Conservation (phyloP, 2,329 filamentous ascomycete species). For the Epichloe aotearoae region DNA sequence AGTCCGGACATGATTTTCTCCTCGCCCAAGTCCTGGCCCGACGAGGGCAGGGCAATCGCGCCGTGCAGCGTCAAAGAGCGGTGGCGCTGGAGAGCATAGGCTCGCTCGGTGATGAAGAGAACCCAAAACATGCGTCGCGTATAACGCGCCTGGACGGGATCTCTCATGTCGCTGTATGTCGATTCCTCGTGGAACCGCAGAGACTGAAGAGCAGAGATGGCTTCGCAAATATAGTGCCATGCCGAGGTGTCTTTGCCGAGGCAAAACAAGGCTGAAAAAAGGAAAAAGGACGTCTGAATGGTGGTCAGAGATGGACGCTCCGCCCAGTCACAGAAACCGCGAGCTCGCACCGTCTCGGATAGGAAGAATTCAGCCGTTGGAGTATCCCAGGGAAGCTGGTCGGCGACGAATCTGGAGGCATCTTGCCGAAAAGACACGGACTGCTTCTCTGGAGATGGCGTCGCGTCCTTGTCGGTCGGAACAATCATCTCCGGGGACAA, state of each 20-base stretch:
- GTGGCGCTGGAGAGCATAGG: conserved; percentile 19
- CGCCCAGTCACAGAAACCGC: conserved; percentile 12
- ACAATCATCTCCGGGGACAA: conserved; percentile 16
- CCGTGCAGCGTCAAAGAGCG: conserved; percentile 14
- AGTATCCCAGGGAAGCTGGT: background rate
- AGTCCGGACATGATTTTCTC: conserved; percentile 18
- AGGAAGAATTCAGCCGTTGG: conserved; percentile 14
- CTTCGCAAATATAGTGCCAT: conserved; percentile 19
- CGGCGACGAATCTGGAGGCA: background rate
- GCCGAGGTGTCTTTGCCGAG: conserved; percentile 20
- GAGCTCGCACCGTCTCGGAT: conserved; percentile 14
- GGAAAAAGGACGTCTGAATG: conserved; percentile 20
- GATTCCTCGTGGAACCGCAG: conserved; percentile 17
- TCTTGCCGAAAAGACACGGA: background rate
- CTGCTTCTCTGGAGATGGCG: background rate
- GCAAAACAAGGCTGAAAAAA: conserved; percentile 17
- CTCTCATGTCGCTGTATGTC: conserved; percentile 9
- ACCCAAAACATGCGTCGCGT: conserved; percentile 17
- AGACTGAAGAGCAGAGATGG: conserved; percentile 16
- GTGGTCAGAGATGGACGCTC: conserved; percentile 15
- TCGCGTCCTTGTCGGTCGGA: background rate
- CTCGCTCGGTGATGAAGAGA: conserved; percentile 20
- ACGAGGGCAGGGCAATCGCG: conserved; percentile 11
- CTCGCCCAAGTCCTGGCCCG: conserved; percentile 10
- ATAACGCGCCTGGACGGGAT: conserved; percentile 7